Base-by-base conservation (phyloP, 129 eudicot species). In the Apium graveolens region DNA sequence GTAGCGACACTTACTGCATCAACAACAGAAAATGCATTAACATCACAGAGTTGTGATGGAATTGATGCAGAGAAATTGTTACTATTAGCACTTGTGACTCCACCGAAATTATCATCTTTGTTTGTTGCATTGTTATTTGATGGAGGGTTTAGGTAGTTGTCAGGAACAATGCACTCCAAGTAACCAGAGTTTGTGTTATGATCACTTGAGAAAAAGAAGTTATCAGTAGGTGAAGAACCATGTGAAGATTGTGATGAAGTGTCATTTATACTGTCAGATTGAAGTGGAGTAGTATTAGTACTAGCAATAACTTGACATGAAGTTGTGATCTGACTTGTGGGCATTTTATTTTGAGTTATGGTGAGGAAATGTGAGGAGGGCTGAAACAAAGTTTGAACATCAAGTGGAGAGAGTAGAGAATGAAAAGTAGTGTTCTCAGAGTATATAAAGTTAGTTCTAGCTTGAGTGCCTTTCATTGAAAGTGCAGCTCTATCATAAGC, bases 401-500 rank as follows among this genome's bases (percentile, higher is more conserved):
- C 88, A 76, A 83, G 81, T 72, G 93, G 93, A 39, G 82, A 80
- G 65, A 79, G 71, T 49, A 90, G 77, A 39, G 94, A 83, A 57
- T 80, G 89, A 51, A 83, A 84, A 68, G 85, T 80, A 39, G 87
- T 78, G 73, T 82, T 81, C 34, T 84, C 80, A 43, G 98, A 70
- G 81, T 94, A 94, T 32, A 94, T 84, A 82, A 94, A 94, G 78
- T 94, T 94, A 44, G 98, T 94, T 78, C 97, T 90, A 82, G 98
- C 97, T 84, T 94, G 96, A 41, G 93, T 90, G 63, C 98, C 98
- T 76, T 91, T 94, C 90, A 94, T 89, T 42, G 88, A 81, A 38
- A 94, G 96, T 77, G 98, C 98, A 63, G 98, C 98, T 68, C 97
- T 88, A 70, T 94, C 98, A 83, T 94, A 94, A 44, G 98, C 98